Evolutionary conservation across 108 stramenopile species (phyloP), one percentile per base, ranked within the genome.

Genomic region (Cylindrotheca closterium): DNA sequence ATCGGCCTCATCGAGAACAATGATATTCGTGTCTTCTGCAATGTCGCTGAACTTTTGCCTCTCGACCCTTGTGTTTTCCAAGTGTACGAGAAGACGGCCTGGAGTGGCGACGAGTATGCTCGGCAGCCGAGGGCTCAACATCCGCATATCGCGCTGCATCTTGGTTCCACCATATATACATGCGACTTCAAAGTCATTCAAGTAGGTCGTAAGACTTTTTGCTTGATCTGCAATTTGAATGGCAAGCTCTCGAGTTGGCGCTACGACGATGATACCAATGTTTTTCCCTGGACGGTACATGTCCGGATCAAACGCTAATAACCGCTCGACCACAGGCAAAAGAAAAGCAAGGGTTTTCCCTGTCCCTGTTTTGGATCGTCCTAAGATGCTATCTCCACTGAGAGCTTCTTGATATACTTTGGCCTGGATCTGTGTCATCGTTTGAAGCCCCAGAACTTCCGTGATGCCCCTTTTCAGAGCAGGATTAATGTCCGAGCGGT

Each of bases 1-100:
- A 75, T 99, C 98, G 1, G 94, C 88, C 73, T 99, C 98, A 76
- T 99, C 98, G 42, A 98, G 66, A 18, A 98, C 83, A 8, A 97
- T 65, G 51, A 83, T 73, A 15, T 78, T 65, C 23, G 83, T 79
- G n/a, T 68, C 67, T 0, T 51, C 45, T 30, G 83, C 47, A 28
- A 86, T 70, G 25, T 71, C 71, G 3, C 63, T 30, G 59, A 84
- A 80, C 57, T 80, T 80, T 27, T 30, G 52, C 5, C 78, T 58
- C 1, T 56, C 59, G 2, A 74, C 18, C 47, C 61, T 59, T 3
- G 79, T 77, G 30, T 63, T 65, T 18, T 60, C 58, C 8, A 89
- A 72, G 56, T 90, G 93, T 71, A 94, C 91, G 21, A 96, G 58
- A 49, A 96, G 86, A 55, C 96, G 89, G 19, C 83, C 96, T 10